Percentiles rank a stretch among this genome's conserved stretches.
phyloP scores from a whole-genome alignment of 306 rosid genomes.

The Fagus crenata region DNA sequence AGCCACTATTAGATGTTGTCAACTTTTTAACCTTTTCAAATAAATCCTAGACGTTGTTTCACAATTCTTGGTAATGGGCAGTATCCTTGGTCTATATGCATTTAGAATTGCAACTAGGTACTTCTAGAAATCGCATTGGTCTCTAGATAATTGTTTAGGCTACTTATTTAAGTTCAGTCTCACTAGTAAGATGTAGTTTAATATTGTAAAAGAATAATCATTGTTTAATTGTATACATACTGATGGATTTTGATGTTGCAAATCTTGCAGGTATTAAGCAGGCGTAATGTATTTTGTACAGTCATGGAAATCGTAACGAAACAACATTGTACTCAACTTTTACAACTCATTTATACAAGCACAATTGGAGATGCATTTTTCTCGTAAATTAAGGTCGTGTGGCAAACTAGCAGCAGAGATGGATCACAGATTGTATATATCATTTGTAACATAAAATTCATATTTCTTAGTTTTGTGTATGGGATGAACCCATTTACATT shows the following conservation, averaged over 20 bases:
- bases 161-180: too few species aligned
- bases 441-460: conserved; percentile 14
- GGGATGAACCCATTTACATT: conserved; percentile 15
- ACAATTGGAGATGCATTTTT: conserved; percentile 8
- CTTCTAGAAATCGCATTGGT: not conserved
- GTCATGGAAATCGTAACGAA: conserved; percentile 7
- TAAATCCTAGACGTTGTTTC: not conserved
- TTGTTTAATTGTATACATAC: not conserved
- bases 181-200: too few species aligned
- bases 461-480: conserved; percentile 4
- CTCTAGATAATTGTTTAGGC: too few species aligned
- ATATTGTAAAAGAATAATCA: not conserved
- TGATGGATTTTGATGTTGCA: not conserved
- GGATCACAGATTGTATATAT: conserved; percentile 10
- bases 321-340: not conserved
- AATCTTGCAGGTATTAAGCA: conserved; percentile 29
- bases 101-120: not conserved
- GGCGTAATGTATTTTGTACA: conserved; percentile 22
- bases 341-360: not conserved
- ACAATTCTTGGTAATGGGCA: not conserved
- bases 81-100: not conserved
- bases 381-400: not conserved
- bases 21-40: not conserved
- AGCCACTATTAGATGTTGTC: not conserved
- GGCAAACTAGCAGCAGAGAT: not conserved